Evolutionary conservation across 352 stramenopile species (phyloP).

Genomic region (Globisporangium alternatum): DNA sequence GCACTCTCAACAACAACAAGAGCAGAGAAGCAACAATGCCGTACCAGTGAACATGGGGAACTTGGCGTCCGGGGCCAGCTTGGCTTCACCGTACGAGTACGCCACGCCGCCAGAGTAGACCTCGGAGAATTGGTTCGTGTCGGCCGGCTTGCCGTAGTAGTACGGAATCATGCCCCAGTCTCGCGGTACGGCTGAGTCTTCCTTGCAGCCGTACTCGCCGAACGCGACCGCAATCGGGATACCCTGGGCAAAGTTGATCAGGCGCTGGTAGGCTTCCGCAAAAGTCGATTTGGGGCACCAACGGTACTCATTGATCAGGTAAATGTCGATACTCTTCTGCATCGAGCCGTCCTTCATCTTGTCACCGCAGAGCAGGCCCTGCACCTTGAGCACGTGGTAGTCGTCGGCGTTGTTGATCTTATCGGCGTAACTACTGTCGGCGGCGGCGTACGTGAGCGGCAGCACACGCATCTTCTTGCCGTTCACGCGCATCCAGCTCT

Average conservation of each 20-base stretch:
- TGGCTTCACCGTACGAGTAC: conserved; percentile 86
- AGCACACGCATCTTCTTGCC: conserved; percentile 80
- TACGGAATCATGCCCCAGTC: conserved; percentile 82
- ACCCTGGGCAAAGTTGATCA: conserved; percentile 70
- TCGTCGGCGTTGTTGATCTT: conserved; percentile 64
- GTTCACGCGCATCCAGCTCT: conserved; percentile 88
- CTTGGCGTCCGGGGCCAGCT: conserved; percentile 55
- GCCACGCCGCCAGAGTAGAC: conserved; percentile 82
- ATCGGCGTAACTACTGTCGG: conserved; percentile 66
- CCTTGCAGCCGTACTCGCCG: conserved; percentile 81
- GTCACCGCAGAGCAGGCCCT: conserved; percentile 81
- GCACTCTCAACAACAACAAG: neutral
- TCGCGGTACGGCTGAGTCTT: conserved; percentile 36
- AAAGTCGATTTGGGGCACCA: conserved; percentile 77
- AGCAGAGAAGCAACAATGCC: neutral
- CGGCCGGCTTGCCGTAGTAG: conserved; percentile 62
- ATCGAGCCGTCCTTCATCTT: conserved; percentile 81
- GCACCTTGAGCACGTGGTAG: conserved; percentile 81
- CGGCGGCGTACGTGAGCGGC: conserved; percentile 76
- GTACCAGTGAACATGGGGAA: conserved; percentile 84
- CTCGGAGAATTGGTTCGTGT: conserved; percentile 66
- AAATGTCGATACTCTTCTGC: conserved; percentile 84
- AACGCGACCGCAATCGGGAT: conserved; percentile 79
- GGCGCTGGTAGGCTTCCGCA: conserved; percentile 62
- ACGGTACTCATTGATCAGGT: conserved; percentile 88